Conservation (phyloP, 352 stramenopile species). For the Blastocystis hominis region DNA sequence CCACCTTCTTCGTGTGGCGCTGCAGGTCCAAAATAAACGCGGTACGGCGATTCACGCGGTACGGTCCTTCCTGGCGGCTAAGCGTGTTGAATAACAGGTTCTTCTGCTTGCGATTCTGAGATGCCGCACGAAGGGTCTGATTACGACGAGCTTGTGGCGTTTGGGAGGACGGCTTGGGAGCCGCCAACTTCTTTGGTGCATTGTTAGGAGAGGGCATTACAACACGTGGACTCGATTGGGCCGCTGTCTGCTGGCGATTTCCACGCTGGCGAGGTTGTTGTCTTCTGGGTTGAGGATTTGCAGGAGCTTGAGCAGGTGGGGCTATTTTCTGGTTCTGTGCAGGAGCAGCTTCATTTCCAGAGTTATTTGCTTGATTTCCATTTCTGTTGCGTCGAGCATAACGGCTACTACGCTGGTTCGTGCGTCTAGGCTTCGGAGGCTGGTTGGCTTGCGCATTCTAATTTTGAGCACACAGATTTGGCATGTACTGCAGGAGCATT, state of each 20-base stretch:
- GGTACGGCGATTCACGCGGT: background rate
- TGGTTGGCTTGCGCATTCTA: background rate
- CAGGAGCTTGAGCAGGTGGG: background rate
- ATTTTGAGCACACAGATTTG: background rate
- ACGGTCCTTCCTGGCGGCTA: background rate
- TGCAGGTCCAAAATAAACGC: background rate
- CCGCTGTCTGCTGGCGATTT: background rate
- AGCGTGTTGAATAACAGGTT: background rate
- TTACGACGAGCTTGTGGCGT: background rate
- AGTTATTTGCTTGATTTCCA: background rate
- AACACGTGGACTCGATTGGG: background rate
- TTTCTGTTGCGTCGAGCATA: background rate
- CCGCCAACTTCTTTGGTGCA: background rate
- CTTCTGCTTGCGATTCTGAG: background rate
- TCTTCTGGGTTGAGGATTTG: background rate
- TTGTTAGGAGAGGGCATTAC: background rate
- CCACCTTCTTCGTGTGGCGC: background rate
- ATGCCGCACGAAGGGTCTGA: background rate
- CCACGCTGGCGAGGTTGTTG: background rate
- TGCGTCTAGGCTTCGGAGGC: background rate
- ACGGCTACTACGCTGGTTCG: background rate
- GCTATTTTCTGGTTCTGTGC: background rate
- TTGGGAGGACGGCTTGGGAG: background rate
- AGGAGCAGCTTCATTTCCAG: background rate
- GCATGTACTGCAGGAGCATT: background rate